Evolutionary conservation across 208 protist species (phyloP).

Genomic region (Leishmania braziliensis): DNA sequence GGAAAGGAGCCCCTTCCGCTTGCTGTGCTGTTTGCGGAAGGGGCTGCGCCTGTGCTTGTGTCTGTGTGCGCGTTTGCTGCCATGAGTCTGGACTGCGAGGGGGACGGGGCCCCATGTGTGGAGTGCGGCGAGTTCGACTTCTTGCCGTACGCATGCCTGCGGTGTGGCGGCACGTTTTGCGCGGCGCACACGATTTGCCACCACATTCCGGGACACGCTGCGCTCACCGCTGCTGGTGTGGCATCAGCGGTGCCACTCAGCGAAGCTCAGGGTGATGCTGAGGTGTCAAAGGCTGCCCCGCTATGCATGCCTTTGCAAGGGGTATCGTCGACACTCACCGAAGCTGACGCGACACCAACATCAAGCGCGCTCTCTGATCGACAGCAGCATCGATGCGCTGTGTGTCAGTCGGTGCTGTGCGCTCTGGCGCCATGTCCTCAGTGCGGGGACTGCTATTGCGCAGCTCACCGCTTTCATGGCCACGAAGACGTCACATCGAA

Average conservation of each 20-base stretch:
- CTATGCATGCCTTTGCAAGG: constrained; percentile 15
- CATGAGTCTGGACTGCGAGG: constrained; percentile 75
- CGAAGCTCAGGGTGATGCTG: neutral
- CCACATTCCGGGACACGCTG: constrained; percentile 24
- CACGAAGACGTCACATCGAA: constrained; percentile 32
- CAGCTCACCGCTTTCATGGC: constrained; percentile 66
- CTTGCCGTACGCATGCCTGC: constrained; percentile 54
- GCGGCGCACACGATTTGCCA: constrained; percentile 52
- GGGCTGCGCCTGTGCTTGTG: neutral
- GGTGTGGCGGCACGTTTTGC: constrained; percentile 62
- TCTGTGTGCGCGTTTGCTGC: neutral
- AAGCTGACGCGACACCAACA: neutral
- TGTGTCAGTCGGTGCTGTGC: constrained; percentile 38
- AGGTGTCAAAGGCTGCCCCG: constrained; percentile 5
- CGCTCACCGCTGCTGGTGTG: neutral
- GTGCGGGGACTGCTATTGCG: constrained; percentile 51
- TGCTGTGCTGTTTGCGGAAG: neutral
- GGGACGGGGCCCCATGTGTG: constrained; percentile 46
- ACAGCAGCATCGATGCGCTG: constrained; percentile 21
- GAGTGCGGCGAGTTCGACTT: constrained; percentile 82
- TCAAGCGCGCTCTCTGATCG: too few relatives aligned
- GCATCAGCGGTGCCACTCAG: neutral
- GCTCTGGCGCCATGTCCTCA: constrained; percentile 49
- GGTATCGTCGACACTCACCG: neutral
- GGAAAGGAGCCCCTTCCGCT: too few relatives aligned